Percentiles rank a stretch among this genome's conserved stretches.
phyloP scores from a whole-genome alignment of 768 basidiomycete species.

The Auricularia auricula-judae region DNA sequence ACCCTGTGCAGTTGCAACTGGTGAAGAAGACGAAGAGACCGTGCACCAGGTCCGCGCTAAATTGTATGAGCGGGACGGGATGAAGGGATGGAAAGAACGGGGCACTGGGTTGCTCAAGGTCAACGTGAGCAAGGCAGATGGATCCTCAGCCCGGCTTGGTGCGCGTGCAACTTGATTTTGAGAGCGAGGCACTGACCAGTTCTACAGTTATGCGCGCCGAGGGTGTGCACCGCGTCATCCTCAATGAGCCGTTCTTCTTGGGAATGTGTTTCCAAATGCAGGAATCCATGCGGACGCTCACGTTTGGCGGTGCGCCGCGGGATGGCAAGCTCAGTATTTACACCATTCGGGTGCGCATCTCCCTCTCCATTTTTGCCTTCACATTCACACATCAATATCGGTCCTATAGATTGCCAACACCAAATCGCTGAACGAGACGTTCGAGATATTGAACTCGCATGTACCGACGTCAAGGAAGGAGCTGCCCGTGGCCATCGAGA shows the following conservation, averaged over 20 bases:
- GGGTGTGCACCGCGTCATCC: conserved; percentile 60
- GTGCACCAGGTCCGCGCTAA: conserved; percentile 70
- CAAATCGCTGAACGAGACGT: too few species aligned
- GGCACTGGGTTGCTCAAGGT: conserved; percentile 62
- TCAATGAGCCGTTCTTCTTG: conserved; percentile 66
- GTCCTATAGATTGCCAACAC: background rate
- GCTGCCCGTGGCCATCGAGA: too few species aligned
- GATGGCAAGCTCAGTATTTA: background rate
- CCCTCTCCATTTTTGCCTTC: background rate
- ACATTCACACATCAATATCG: background rate
- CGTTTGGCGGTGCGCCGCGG: background rate
- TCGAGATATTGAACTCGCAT: too few species aligned
- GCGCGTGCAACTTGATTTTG: conserved; percentile 13
- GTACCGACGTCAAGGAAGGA: too few species aligned
- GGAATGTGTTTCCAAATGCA: conserved; percentile 59
- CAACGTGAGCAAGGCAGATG: conserved; percentile 55
- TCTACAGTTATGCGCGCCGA: conserved; percentile 74
- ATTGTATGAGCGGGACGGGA: conserved; percentile 39
- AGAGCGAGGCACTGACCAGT: background rate
- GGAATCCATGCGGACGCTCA: background rate
- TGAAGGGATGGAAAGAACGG: conserved; percentile 62
- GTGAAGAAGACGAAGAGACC: conserved; percentile 75
- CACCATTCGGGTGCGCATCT: background rate
- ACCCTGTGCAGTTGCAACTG: conserved; percentile 47
- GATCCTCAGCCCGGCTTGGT: conserved; percentile 61